Evolutionary conservation across 495 filamentous ascomycete genomes (phyloP), one percentile per base, ranked within the genome.

Genomic region (Lichina pygmaea): DNA sequence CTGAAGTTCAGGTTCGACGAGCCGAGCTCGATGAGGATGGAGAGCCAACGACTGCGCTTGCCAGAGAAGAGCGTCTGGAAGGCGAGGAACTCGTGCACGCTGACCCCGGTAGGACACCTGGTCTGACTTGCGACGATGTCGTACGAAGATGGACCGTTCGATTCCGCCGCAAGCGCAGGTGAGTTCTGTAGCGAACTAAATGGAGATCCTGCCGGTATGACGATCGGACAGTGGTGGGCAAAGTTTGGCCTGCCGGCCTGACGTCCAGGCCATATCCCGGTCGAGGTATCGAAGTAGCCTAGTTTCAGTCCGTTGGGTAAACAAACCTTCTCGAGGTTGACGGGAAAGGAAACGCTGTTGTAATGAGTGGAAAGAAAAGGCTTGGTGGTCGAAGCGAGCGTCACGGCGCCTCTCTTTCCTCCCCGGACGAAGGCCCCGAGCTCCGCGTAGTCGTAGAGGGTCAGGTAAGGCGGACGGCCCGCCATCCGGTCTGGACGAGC

Each of bases 81-180:
- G 3, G 66, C 55, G 44, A 59, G 59, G 40, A 65, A 74, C 45
- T 72, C 68, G 47, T 66, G 62, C 0, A 63, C 44, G 30, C 60
- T 63, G n/a, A 72, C 43, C 3, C 57, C 53, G 4, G 54, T 34
- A 1, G 71, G 68, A 44, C 68, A 71, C 17, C 56, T 55, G 0
- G 53, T 60, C 41, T 73, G 66, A 30, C 59, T 67, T 1, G 70
- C 72, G 33, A 77, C 59, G 4, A 68, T 53, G 43, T 72, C 56
- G 54, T 75, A 68, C 32, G 65, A 73, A 7, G 66, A 65, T 17
- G 61, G 68, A 9, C 63, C 64, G 17, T 63, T 52, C 0, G 50
- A 30, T 0, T 48, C 49, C 8, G 50, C 39, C 13, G 50, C 49
- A 39, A 57, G 15, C 0, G 46, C 10, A 12, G 46, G 53, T 8